Conservation (phyloP, 2,329 filamentous ascomycete genomes). For the Cladosporium sp. region DNA sequence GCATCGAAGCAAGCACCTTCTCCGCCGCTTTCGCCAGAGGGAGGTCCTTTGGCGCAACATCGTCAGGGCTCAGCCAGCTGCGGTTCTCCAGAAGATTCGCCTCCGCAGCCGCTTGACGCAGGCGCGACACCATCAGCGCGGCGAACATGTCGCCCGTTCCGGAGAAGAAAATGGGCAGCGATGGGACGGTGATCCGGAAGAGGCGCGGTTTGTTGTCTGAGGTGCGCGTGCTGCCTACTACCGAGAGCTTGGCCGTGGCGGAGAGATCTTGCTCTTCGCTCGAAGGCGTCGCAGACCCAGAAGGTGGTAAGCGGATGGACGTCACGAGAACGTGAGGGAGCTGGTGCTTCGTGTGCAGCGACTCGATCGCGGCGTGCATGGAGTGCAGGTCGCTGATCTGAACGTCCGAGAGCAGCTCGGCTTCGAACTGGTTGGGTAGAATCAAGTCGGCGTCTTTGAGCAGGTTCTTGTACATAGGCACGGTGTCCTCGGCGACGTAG, state of each 20-base stretch:
- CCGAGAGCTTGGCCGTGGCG: constrained; percentile 33
- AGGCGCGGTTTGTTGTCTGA: constrained; percentile 63
- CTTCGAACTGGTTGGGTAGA: constrained; percentile 93
- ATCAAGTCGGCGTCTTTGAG: constrained; percentile 82
- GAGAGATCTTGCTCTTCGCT: constrained; percentile 14
- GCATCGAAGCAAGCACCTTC: constrained; percentile 89
- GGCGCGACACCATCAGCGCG: constrained; percentile 76
- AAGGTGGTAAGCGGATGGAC: constrained; percentile 64
- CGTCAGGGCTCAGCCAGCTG: constrained; percentile 73
- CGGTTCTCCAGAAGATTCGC: constrained; percentile 47
- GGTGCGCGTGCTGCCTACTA: constrained; percentile 71
- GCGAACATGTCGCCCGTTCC: constrained; percentile 99
- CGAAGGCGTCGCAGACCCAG: constrained; percentile 40
- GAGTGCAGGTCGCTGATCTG: constrained; percentile 70
- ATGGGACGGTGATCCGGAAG: constrained; percentile 81
- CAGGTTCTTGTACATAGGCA: constrained; percentile 80
- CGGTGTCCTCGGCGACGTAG: constrained; percentile 86
- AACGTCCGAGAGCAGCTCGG: constrained; percentile 83
- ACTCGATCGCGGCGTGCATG: constrained; percentile 67
- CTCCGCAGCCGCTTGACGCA: constrained; percentile 70
- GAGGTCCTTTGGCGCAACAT: constrained; percentile 60
- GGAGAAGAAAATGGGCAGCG: constrained; percentile 88
- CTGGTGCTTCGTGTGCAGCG: constrained; percentile 57
- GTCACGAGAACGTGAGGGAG: constrained; percentile 91
- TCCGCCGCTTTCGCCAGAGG: constrained; percentile 78